Conservation (phyloP, 2,329 filamentous ascomycete species). For the Aspergillus oerlinghausenensis region DNA sequence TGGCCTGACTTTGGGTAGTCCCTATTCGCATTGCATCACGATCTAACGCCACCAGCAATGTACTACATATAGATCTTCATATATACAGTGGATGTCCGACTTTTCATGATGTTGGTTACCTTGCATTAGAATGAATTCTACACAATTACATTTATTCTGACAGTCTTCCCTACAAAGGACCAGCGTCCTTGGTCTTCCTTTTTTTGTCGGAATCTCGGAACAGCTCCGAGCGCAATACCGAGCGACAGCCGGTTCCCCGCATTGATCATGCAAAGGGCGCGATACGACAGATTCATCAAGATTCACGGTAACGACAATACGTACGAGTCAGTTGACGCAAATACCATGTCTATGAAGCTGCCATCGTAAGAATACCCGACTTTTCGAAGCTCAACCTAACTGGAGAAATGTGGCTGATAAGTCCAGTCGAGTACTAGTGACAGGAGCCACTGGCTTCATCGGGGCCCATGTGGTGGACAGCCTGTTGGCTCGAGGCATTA, state of each 20-base stretch:
- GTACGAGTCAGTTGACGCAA: background rate
- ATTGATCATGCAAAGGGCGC: background rate
- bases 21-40: background rate
- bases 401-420: background rate
- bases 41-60: background rate
- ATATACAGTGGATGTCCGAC: background rate
- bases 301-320: background rate
- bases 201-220: background rate
- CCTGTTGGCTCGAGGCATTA: constrained; percentile 18
- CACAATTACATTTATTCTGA: background rate
- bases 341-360: background rate
- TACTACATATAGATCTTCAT: background rate
- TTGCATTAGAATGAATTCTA: background rate
- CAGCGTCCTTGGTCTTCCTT: background rate
- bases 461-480: constrained; percentile 26
- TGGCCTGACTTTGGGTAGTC: background rate
- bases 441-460: constrained; percentile 27
- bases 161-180: background rate
- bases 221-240: background rate
- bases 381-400: background rate
- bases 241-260: background rate
- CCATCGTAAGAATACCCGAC: background rate
- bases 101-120: background rate
- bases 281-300: background rate
- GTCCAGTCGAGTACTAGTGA: constrained; percentile 19